These are phyloP conservation scores for Sclerotinia subarctica DNA, from an alignment of 2,329 filamentous ascomycete species.

Conservation along the genomic window DNA sequence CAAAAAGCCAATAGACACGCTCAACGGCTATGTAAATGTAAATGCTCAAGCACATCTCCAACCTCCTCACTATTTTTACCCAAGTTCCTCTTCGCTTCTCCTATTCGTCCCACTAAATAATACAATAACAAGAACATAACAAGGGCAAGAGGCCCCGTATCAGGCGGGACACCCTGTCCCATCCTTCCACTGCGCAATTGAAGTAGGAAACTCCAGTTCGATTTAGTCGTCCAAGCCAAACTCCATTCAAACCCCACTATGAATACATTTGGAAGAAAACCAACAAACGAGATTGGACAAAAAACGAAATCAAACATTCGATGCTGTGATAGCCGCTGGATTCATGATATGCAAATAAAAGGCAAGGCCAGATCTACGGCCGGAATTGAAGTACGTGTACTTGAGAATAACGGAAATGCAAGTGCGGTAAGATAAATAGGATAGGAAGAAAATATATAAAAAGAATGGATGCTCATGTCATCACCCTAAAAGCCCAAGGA, in stretches of 20 bases:
- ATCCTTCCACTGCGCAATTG: background rate
- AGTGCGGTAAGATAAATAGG: background rate
- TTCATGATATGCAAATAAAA: background rate
- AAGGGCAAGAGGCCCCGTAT: background rate
- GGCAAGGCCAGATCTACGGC: background rate
- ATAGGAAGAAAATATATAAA: background rate
- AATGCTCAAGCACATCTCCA: background rate
- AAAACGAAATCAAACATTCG: background rate
- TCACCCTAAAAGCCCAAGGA: background rate
- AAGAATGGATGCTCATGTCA: background rate
- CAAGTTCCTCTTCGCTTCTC: background rate
- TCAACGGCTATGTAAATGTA: background rate
- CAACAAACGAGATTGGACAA: background rate
- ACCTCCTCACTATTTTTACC: background rate
- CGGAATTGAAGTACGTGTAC: background rate
- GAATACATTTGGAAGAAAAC: background rate
- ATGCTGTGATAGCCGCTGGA: background rate
- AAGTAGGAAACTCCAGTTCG: background rate
- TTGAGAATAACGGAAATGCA: background rate
- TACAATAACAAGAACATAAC: constrained; percentile 5
- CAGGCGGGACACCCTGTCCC: background rate
- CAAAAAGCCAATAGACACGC: background rate
- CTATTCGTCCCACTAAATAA: background rate
- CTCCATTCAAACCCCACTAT: background rate
- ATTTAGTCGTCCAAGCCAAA: background rate